Percentiles rank a stretch among this genome's conserved stretches.
These are phyloP conservation scores for Coprinopsis cinerea DNA, from an alignment of 768 basidiomycete species.

Conservation along the genomic window DNA sequence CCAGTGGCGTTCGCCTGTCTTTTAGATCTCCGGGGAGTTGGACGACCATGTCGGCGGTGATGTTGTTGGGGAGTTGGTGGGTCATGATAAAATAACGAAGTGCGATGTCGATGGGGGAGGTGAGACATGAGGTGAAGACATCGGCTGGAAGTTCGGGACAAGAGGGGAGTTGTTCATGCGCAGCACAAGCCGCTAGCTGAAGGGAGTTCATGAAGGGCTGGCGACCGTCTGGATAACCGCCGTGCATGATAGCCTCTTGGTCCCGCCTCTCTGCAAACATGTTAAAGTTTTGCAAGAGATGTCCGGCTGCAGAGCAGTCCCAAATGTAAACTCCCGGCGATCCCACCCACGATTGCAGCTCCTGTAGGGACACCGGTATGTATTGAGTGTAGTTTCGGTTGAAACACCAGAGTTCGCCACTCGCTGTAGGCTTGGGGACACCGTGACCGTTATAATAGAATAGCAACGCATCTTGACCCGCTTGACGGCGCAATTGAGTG, in stretches of 20 bases:
- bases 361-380: slow-evolving; percentile 91
- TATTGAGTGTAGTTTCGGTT: slow-evolving; percentile 97
- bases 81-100: slow-evolving; percentile 91
- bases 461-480: slow-evolving; percentile 88
- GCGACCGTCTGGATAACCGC: slow-evolving; percentile 53
- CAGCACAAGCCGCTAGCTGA: slow-evolving; percentile 91
- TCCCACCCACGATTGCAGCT: slow-evolving; percentile 90
- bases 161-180: slow-evolving; percentile 87
- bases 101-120: slow-evolving; percentile 97
- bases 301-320: slow-evolving; percentile 98
- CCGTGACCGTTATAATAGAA: slow-evolving; percentile 99
- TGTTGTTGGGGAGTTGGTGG: slow-evolving; percentile 74
- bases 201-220: slow-evolving; percentile 82
- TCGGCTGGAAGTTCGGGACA: slow-evolving; percentile 97
- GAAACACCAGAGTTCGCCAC: slow-evolving; percentile 98
- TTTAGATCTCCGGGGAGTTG: slow-evolving; percentile 96
- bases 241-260: slow-evolving; percentile 53
- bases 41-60: slow-evolving; percentile 86
- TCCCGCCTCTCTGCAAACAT: slow-evolving; percentile 70
- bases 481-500: slow-evolving; percentile 72
- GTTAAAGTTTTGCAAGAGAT: slow-evolving; percentile 88
- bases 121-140: slow-evolving; percentile 95
- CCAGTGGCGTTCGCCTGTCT: slow-evolving; percentile 91
- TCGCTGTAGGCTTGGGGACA: slow-evolving; percentile 92
- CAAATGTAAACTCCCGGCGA: slow-evolving; percentile 97